Conservation (phyloP, 495 filamentous ascomycete species). For the Thermochaetoides thermophila region DNA sequence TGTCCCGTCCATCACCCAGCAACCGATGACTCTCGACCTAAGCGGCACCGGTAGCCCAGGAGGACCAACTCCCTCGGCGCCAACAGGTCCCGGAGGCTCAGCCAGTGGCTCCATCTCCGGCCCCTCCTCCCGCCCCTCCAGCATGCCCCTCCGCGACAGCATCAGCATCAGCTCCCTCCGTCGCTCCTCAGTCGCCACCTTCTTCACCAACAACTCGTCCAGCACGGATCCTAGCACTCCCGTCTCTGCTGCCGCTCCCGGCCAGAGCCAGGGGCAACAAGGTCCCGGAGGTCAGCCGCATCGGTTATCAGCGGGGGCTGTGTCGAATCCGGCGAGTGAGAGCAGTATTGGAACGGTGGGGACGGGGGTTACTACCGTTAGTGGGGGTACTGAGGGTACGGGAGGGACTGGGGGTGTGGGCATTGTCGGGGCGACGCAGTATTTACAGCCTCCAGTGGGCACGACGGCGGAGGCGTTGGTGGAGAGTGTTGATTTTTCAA, state of each 20-base stretch:
- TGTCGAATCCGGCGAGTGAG: background rate
- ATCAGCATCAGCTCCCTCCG: slow-evolving; percentile 37
- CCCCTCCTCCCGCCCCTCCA: too few species aligned
- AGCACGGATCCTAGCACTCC: slow-evolving; percentile 24
- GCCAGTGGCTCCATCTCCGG: background rate
- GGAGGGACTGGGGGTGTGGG: background rate
- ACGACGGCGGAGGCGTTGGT: slow-evolving; percentile 34
- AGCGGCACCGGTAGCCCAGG: background rate
- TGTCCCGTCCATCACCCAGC: background rate
- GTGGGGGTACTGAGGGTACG: background rate
- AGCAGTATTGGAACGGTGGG: background rate
- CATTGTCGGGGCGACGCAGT: background rate
- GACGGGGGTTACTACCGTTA: background rate
- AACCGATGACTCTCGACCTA: background rate
- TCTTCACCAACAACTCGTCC: slow-evolving; percentile 32
- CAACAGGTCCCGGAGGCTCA: too few species aligned
- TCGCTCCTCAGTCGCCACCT: slow-evolving; percentile 39
- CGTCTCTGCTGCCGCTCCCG: background rate
- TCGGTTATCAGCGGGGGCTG: too few species aligned
- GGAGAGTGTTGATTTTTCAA: slow-evolving; percentile 45
- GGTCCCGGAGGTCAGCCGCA: background rate
- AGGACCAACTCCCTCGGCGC: background rate
- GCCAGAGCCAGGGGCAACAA: too few species aligned
- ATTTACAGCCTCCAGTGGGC: background rate
- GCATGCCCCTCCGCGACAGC: slow-evolving; percentile 20